These are phyloP conservation scores for Sporothrix curviconia DNA, from an alignment of 2,329 filamentous ascomycete genomes.

Conservation along the genomic window DNA sequence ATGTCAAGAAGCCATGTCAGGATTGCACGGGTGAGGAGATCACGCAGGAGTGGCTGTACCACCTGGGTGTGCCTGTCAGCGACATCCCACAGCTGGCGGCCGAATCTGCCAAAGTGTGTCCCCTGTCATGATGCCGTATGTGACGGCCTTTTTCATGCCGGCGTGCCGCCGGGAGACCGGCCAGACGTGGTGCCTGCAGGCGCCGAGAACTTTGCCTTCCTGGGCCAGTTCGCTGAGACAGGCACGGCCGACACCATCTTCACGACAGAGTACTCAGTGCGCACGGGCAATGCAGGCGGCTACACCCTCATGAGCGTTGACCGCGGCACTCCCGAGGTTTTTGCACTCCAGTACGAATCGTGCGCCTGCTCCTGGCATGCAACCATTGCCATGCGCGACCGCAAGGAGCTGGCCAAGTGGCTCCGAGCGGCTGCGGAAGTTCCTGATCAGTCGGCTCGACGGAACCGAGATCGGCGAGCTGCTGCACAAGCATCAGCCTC, in stretches of 20 bases:
- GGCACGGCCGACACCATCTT: slow-evolving; percentile 31
- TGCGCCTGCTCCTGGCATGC: slow-evolving; percentile 24
- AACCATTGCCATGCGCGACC: slow-evolving; percentile 17
- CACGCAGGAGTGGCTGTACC: slow-evolving; percentile 31
- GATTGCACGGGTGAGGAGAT: slow-evolving; percentile 36
- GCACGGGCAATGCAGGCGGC: slow-evolving; percentile 33
- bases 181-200: slow-evolving; percentile 33
- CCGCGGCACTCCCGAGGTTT: slow-evolving; percentile 25
- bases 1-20: slow-evolving; percentile 34
- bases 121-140: slow-evolving; percentile 36
- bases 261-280: slow-evolving; percentile 33
- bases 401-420: slow-evolving; percentile 20
- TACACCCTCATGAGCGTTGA: slow-evolving; percentile 24
- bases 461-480: slow-evolving; percentile 18
- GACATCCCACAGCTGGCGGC: slow-evolving; percentile 23
- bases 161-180: slow-evolving; percentile 29
- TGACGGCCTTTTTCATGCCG: slow-evolving; percentile 32
- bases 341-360: slow-evolving; percentile 24
- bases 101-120: slow-evolving; percentile 26
- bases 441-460: slow-evolving; percentile 16
- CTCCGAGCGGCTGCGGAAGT: slow-evolving; percentile 17
- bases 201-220: slow-evolving; percentile 32
- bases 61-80: slow-evolving; percentile 29
- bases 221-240: slow-evolving; percentile 38
- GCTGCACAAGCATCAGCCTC: slow-evolving; percentile 18